A percentile compares a stretch with the other conserved stretches of the same genome.
phyloP scores from a whole-genome alignment of 495 filamentous ascomycete genomes.

The Hyaloscypha finlandica region DNA sequence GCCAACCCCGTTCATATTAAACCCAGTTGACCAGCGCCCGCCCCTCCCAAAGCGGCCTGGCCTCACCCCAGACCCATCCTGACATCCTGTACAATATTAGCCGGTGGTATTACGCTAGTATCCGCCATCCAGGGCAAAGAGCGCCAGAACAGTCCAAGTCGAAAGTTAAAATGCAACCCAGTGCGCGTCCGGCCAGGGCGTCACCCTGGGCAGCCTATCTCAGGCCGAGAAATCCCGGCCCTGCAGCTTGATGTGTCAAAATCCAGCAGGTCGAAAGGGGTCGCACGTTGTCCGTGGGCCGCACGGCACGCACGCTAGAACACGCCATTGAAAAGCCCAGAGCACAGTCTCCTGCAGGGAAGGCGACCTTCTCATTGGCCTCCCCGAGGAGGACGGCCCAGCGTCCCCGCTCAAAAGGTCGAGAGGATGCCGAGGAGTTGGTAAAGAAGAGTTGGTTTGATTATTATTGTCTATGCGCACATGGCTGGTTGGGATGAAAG shows the following conservation, averaged over 20 bases:
- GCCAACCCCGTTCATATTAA: conserved; percentile 5
- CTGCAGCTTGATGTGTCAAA: conserved; percentile 20
- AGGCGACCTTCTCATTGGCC: background rate
- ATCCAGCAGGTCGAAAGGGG: conserved; percentile 12
- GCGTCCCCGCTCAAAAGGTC: background rate
- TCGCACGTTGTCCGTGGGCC: conserved; percentile 15
- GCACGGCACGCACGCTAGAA: conserved; percentile 10
- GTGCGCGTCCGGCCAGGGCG: background rate
- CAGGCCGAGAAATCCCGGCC: background rate
- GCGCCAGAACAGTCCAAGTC: background rate
- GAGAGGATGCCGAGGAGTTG: background rate
- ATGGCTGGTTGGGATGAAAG: background rate
- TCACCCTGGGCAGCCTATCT: conserved; percentile 2
- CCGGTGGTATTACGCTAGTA: background rate
- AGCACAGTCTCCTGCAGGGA: conserved; percentile 1
- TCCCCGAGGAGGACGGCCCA: background rate
- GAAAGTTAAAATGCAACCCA: background rate
- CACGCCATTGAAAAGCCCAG: conserved; percentile 10
- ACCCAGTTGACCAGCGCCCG: background rate
- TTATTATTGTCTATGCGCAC: background rate
- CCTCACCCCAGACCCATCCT: background rate
- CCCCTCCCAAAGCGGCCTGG: background rate
- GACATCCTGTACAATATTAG: background rate
- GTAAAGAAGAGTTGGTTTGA: background rate
- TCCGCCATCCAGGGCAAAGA: conserved; percentile 13